These are phyloP conservation scores for Elsinoe australis DNA, from an alignment of 2,329 filamentous ascomycete species.

Conservation along the genomic window DNA sequence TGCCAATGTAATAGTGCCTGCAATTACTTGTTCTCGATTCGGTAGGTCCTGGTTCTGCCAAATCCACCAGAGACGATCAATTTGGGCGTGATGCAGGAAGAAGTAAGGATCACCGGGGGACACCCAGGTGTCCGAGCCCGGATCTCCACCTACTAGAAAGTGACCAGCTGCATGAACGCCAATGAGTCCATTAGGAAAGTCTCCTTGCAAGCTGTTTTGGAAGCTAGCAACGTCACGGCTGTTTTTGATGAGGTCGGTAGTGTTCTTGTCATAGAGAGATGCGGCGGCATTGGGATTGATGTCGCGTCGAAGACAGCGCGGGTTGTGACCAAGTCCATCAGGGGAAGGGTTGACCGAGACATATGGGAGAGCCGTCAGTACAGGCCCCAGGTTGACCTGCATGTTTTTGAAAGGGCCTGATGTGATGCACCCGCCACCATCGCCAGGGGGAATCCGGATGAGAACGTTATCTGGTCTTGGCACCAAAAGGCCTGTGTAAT, in stretches of 20 bases:
- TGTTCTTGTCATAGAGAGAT: constrained; percentile 21
- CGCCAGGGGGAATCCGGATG: constrained; percentile 38
- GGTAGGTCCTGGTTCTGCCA: constrained; percentile 42
- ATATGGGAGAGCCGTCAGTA: constrained; percentile 33
- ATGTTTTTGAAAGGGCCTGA: constrained; percentile 45
- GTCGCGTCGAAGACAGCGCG: constrained; percentile 34
- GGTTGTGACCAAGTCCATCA: constrained; percentile 28
- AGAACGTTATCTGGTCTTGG: constrained; percentile 16
- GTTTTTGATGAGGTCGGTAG: constrained; percentile 21
- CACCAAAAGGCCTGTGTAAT: constrained; percentile 35
- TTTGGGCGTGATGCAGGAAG: constrained; percentile 43
- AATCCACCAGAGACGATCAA: constrained; percentile 44
- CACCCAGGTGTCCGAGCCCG: constrained; percentile 39
- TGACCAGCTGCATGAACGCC: constrained; percentile 42
- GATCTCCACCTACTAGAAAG: constrained; percentile 41
- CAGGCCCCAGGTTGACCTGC: constrained; percentile 42
- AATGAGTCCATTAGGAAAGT: constrained; percentile 20
- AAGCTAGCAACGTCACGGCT: constrained; percentile 22
- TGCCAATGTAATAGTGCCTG: constrained; percentile 38
- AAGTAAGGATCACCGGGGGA: constrained; percentile 43
- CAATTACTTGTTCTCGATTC: constrained; percentile 32
- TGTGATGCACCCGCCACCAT: constrained; percentile 47
- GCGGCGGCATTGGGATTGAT: constrained; percentile 25
- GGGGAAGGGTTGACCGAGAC: constrained; percentile 26
- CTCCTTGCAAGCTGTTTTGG: constrained; percentile 26